Evolutionary conservation across 1,139 yeast genomes (phyloP), one percentile per base, ranked within the genome.

Genomic region (Yamadazyma jaroonii): DNA sequence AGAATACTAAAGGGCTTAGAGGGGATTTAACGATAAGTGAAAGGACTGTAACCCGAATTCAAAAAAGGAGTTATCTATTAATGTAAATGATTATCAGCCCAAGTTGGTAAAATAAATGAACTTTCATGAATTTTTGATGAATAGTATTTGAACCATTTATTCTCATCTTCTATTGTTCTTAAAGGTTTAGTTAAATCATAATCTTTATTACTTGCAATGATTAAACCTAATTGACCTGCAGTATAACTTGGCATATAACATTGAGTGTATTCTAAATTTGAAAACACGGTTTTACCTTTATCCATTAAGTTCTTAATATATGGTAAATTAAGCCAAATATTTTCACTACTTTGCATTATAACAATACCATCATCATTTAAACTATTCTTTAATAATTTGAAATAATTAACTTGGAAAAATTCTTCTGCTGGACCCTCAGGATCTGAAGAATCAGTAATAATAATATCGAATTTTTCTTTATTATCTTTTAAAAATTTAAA

Each of bases 371-470:
- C 72, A 23, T 72, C 74, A 28, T 79, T 74, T 42, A 90, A 73
- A 2, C 96, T 88, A 43, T 78, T 77, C 45, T 69, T 58, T 40
- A 92, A 67, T 37, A 92, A 70, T 54, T 78, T 72, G 62, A 90
- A 92, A 67, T 90, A 92, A 43, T 79, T 80, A 48, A 77, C 74
- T 62, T 89, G 90, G 72, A 92, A 92, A 49, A 92, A 84, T 33
- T 88, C 87, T 53, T 83, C 96, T 3, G 98, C 98, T 8, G 98
- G 98, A 1, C 98, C 98, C 54, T 92, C 97, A 2, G 97, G 97
- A 60, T 92, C 98, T 9, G 95, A 85, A 8, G 96, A 86, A 61
- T 92, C 98, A 26, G 97, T 89, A 52, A 92, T 89, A 49, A 92
- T 89, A 34, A 90, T 84, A 60, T 92, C 97, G 57, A 73, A 90